These are phyloP conservation scores for Kwoniella newhampshirensis DNA, from an alignment of 768 basidiomycete genomes.

Conservation along the genomic window DNA sequence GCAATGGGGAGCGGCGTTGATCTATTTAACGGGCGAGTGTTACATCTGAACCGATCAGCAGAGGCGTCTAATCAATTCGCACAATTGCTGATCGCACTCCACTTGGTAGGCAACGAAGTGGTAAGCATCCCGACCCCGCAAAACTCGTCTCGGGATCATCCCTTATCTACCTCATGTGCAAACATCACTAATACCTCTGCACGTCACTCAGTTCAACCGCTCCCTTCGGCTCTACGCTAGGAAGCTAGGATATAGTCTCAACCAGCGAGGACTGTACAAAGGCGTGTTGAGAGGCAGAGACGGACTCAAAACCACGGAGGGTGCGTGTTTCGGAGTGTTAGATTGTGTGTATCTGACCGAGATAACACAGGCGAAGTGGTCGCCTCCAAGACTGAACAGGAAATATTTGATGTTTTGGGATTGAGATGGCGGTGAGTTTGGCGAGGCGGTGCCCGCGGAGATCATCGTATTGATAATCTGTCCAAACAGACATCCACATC, in stretches of 20 bases:
- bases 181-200: neutral
- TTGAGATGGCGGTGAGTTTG: conserved; percentile 42
- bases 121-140: conserved; percentile 57
- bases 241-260: conserved; percentile 76
- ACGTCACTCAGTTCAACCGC: conserved; percentile 71
- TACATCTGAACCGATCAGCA: no score
- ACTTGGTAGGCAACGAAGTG: conserved; percentile 71
- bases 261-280: conserved; percentile 76
- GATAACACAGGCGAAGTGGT: conserved; percentile 60
- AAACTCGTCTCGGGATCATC: neutral
- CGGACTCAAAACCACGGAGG: conserved; percentile 62
- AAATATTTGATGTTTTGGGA: conserved; percentile 75
- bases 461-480: neutral
- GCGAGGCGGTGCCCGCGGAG: neutral
- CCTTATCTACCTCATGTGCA: neutral
- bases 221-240: conserved; percentile 81
- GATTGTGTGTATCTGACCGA: neutral
- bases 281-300: conserved; percentile 71
- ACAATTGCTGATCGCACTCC: conserved; percentile 50
- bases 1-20: conserved; percentile 74
- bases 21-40: conserved; percentile 81
- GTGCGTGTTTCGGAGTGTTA: conserved; percentile 57
- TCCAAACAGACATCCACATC: conserved; percentile 36
- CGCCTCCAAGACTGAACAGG: conserved; percentile 79
- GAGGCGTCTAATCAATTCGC: no score